Conservation (phyloP, 2,329 filamentous ascomycete genomes). For the Eutypa lata region DNA sequence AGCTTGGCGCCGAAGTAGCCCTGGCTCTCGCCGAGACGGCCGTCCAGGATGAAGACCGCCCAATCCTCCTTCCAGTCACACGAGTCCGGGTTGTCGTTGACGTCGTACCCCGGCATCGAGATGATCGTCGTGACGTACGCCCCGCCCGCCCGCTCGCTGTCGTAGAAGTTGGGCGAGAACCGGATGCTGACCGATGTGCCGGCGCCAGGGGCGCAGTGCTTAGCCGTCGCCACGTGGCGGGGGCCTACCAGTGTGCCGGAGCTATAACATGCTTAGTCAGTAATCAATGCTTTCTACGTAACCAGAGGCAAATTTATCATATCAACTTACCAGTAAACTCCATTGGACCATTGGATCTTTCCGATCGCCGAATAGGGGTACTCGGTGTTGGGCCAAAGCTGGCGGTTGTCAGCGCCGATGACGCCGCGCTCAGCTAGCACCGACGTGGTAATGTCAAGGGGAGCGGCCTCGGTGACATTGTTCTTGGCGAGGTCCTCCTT, state of each 20-base stretch:
- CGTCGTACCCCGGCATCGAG: not conserved
- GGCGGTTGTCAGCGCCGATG: slow-evolving; percentile 2
- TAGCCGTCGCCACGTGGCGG: slow-evolving; percentile 20
- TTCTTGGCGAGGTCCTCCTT: not conserved
- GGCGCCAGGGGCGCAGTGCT: slow-evolving; percentile 16
- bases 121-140: not conserved
- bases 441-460: not conserved
- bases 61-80: slow-evolving; percentile 20
- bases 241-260: slow-evolving; percentile 8
- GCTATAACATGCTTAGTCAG: not conserved
- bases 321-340: not conserved
- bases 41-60: slow-evolving; percentile 18
- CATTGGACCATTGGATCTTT: slow-evolving; percentile 5
- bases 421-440: not conserved
- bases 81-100: slow-evolving; percentile 1
- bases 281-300: not conserved
- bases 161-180: slow-evolving; percentile 18
- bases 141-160: slow-evolving; percentile 9
- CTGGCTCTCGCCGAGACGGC: slow-evolving; percentile 14
- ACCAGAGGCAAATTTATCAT: not conserved
- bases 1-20: slow-evolving; percentile 18
- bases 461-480: not conserved
- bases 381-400: not conserved
- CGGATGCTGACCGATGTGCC: slow-evolving; percentile 1
- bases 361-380: slow-evolving; percentile 4